Conservation (phyloP, 192 early-diverging fungal species). For the Spinellus fusiger region DNA sequence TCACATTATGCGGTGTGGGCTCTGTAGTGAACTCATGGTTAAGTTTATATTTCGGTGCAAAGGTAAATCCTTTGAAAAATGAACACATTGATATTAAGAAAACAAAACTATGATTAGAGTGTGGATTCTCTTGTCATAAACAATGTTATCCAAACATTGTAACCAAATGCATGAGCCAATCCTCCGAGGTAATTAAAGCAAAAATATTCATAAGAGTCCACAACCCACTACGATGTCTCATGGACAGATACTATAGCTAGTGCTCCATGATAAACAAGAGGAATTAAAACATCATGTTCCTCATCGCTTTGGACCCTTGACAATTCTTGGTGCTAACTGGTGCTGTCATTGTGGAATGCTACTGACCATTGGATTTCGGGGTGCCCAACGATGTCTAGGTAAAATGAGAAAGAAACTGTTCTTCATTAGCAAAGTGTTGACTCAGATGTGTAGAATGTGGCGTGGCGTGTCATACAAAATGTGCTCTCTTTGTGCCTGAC, state of each 20-base stretch:
- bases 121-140: slow-evolving; percentile 91
- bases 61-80: no score
- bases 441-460: slow-evolving; percentile 65
- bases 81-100: background rate
- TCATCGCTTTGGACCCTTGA: slow-evolving; percentile 86
- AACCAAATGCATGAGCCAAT: slow-evolving; percentile 76
- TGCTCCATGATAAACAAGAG: slow-evolving; percentile 45
- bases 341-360: slow-evolving; percentile 97
- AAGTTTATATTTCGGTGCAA: slow-evolving; percentile 90
- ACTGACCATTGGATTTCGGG: slow-evolving; percentile 76
- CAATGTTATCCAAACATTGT: slow-evolving; percentile 80
- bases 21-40: slow-evolving; percentile 89
- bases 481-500: slow-evolving; percentile 80
- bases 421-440: background rate
- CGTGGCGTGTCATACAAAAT: slow-evolving; percentile 74
- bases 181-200: slow-evolving; percentile 38
- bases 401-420: no score
- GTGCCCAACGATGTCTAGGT: slow-evolving; percentile 48
- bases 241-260: no score
- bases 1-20: slow-evolving; percentile 95
- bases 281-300: slow-evolving; percentile 87
- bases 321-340: slow-evolving; percentile 84
- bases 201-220: background rate
- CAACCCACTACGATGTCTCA: no score
- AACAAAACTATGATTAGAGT: slow-evolving; percentile 49